Evolutionary conservation across 106 monocot genomes (phyloP), one percentile per base, ranked within the genome.

Genomic region (Phalaenopsis equestris): DNA sequence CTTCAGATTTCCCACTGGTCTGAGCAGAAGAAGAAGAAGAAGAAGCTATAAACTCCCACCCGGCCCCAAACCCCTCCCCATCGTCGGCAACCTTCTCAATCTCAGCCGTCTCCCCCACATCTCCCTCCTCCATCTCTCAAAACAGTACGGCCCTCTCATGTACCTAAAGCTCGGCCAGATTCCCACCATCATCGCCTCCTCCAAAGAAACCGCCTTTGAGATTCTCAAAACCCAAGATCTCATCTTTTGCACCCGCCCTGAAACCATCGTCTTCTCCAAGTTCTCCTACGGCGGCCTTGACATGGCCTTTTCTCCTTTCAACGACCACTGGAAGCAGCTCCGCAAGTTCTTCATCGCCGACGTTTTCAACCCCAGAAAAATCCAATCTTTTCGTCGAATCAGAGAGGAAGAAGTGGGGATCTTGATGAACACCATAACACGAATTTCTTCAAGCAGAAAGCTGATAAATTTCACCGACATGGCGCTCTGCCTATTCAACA

Each of bases 31-130:
- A 4, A 30, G 30, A 30, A 30, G 30, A 30, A 45, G 43, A 3
- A 45, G 64, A 5, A 8, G 24, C 70, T 39, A 39, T 38, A 70
- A 8, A 1, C 78, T 79, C 16, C 86, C 86, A 8, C 86, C 82
- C 15, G 65, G 77, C 36, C 86, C 86, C 0, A 36, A 5, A n/a
- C 42, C 49, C 11, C 82, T 86, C 75, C 86, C 86, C 8, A 43
- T 86, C 82, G 72, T 86, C 72, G 86, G 86, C n/a, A 82, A 82
- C 86, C 65, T 82, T 16, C 86, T 79, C 36, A 67, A 86, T 24
- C 55, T 84, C 42, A 64, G 80, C 65, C 58, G 11, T 8, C 48
- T 52, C 4, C 75, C 70, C 9, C 84, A 84, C 55, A 48, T 42
- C 24, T 47, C 79, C 14, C 76, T 84, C 41, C 76, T 19, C 19